Evolutionary conservation across 805 yeast species (phyloP), one percentile per base, ranked within the genome.

Genomic region (Komagataella phaffii): DNA sequence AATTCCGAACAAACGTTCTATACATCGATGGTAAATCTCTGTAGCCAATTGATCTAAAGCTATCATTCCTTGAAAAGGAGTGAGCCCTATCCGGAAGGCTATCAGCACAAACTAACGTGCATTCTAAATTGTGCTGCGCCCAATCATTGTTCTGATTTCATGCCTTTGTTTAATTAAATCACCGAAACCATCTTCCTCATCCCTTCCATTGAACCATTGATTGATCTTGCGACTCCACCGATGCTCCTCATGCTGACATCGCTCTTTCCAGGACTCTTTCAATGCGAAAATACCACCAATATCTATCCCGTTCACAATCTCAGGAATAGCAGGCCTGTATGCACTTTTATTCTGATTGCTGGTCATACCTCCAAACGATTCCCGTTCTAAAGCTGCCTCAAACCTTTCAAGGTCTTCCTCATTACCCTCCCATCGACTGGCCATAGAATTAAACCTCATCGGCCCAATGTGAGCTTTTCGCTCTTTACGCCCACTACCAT

Each of bases 361-460:
- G 6, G 40, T 5, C 40, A 30, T 30, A 10, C 14, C 14, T 10
- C 5, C 40, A 30, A 10, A 14, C 3, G 40, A 30, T 30, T 30
- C 40, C 14, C 40, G 40, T 10, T 30, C 40, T 30, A 30, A 63
- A 17, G 60, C 53, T 3, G 59, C 54, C 45, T 81, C 83, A 60
- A 82, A 82, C 45, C 72, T 68, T 40, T 70, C 57, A 49, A 80
- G 62, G 19, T 80, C 85, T 30, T 70, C 73, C 45, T 82, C 84
- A 57, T 82, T 81, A 3, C 87, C 87, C 57, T 77, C 82, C 88
- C 88, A 83, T 47, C 68, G 66, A 56, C 69, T 69, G 49, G 71
- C 67, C 14, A 63, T 63, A 1, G 81, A 74, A 56, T 83, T 80
- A 58, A 70, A 83, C 48, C 67, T 69, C 81, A 83, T 80, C 44